These are phyloP conservation scores for Aspergillus felis DNA, from an alignment of 2,329 filamentous ascomycete genomes.

Conservation along the genomic window DNA sequence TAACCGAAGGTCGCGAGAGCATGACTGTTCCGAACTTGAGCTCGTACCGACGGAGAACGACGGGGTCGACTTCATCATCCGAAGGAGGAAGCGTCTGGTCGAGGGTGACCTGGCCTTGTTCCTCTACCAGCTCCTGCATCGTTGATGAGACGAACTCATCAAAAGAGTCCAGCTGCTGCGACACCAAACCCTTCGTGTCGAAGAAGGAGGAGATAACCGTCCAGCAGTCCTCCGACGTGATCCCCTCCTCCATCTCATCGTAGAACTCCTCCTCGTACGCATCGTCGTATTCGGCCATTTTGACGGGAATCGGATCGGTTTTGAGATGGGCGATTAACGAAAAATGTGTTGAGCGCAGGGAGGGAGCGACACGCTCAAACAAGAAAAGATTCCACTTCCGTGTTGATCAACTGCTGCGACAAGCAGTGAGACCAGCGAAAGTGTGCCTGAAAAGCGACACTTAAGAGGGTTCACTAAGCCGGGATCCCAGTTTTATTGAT, in stretches of 20 bases:
- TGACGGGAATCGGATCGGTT: constrained; percentile 18
- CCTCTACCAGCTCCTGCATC: constrained; percentile 89
- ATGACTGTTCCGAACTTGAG: constrained; percentile 90
- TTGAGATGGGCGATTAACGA: neutral
- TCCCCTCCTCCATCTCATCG: constrained; percentile 64
- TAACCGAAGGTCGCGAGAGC: constrained; percentile 84
- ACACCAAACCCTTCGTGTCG: constrained; percentile 89
- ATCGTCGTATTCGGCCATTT: constrained; percentile 56
- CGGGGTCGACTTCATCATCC: constrained; percentile 66
- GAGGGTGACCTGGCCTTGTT: constrained; percentile 86
- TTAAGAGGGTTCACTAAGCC: constrained; percentile 12
- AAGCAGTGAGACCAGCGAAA: constrained; percentile 6
- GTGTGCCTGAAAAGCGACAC: neutral
- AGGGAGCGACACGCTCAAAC: constrained; percentile 23
- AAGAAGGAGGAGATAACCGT: constrained; percentile 96
- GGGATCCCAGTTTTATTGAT: constrained; percentile 23
- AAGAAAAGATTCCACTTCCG: constrained; percentile 16
- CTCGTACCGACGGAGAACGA: constrained; percentile 87
- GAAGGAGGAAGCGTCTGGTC: constrained; percentile 83
- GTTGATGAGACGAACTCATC: constrained; percentile 94
- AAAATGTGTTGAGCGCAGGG: constrained; percentile 17
- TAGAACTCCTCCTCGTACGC: constrained; percentile 69
- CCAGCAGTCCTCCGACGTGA: constrained; percentile 98
- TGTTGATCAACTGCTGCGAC: constrained; percentile 9
- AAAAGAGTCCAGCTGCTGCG: constrained; percentile 96